These are phyloP conservation scores for Phytopythium chamaehyphon DNA, from an alignment of 352 stramenopile genomes.

Conservation along the genomic window DNA sequence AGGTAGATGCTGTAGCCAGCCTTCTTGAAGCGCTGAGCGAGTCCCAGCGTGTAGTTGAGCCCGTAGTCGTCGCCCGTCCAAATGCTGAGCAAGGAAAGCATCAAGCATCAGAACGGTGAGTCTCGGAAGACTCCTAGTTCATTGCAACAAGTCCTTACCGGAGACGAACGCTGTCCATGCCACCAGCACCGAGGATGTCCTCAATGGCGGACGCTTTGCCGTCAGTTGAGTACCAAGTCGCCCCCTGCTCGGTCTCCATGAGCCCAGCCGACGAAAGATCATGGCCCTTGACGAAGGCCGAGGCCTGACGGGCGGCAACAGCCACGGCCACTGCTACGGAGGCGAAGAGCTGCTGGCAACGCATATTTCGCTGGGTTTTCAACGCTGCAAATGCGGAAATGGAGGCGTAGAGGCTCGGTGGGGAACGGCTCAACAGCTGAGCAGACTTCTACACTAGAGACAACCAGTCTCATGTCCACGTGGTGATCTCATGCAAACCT, in stretches of 20 bases:
- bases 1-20: slow-evolving; percentile 28
- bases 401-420: too few species aligned
- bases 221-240: slow-evolving; percentile 14
- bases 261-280: slow-evolving; percentile 19
- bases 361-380: not conserved
- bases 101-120: too few species aligned
- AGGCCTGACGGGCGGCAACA: not conserved
- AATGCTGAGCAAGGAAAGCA: slow-evolving; percentile 7
- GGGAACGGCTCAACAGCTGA: too few species aligned
- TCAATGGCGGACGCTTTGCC: slow-evolving; percentile 19
- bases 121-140: not conserved
- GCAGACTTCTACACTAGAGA: too few species aligned
- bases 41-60: slow-evolving; percentile 18
- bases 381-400: not conserved
- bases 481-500: too few species aligned
- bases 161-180: slow-evolving; percentile 29
- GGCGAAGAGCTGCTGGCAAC: not conserved
- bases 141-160: slow-evolving; percentile 7
- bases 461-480: too few species aligned
- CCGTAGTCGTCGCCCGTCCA: slow-evolving; percentile 21
- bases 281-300: slow-evolving; percentile 22
- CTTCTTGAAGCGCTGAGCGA: slow-evolving; percentile 23
- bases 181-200: slow-evolving; percentile 22
- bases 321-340: not conserved
- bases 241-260: slow-evolving; percentile 23